phyloP scores from a whole-genome alignment of 495 filamentous ascomycete species.

The Staphylotrichum longicolle region DNA sequence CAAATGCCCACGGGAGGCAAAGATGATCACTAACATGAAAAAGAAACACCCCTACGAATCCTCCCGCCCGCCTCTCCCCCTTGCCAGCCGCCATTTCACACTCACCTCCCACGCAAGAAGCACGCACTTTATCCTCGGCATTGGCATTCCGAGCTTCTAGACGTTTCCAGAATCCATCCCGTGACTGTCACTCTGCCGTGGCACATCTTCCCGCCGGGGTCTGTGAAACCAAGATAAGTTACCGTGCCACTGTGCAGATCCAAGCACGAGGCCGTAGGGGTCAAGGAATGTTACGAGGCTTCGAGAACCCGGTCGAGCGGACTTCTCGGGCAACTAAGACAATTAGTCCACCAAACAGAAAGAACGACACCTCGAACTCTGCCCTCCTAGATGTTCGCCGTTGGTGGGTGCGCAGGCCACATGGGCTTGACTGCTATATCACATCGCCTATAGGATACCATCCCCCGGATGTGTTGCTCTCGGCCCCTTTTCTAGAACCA shows the following conservation, averaged over 20 bases:
- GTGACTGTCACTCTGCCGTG: slow-evolving; percentile 2
- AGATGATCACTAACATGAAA: slow-evolving; percentile 1
- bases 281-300: not conserved
- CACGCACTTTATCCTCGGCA: not conserved
- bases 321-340: not conserved
- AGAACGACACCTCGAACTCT: not conserved
- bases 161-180: not conserved
- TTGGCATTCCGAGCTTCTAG: slow-evolving; percentile 1
- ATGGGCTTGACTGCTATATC: slow-evolving; percentile 6
- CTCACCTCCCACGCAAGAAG: no score
- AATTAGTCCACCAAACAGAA: not conserved
- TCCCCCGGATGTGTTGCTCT: slow-evolving; percentile 6
- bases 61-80: not conserved
- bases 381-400: not conserved
- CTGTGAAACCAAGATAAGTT: not conserved
- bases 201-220: not conserved
- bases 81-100: no score
- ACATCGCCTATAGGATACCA: not conserved
- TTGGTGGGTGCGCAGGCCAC: slow-evolving; percentile 1
- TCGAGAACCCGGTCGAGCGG: slow-evolving; percentile 6
- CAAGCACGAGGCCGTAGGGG: slow-evolving; percentile 4
- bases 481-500: slow-evolving; percentile 6
- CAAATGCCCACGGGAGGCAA: not conserved
- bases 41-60: not conserved
- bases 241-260: not conserved